Conservation (phyloP, 441 rosid species). For the Cnidoscolus chayamansa region DNA sequence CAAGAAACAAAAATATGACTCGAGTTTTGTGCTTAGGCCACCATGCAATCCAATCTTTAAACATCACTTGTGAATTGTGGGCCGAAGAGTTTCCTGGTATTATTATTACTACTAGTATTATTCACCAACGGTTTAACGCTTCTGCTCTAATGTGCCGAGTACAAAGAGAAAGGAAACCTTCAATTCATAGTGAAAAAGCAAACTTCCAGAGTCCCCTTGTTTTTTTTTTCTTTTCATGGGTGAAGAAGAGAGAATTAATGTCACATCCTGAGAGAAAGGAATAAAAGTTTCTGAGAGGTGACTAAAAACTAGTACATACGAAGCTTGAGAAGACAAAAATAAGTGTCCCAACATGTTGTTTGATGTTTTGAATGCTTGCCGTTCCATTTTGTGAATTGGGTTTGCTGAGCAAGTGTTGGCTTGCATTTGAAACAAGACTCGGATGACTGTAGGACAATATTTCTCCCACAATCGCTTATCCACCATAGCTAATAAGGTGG, state of each 20-base stretch:
- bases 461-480: slow-evolving; percentile 21
- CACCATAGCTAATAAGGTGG: slow-evolving; percentile 18
- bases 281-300: slow-evolving; percentile 22
- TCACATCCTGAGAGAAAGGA: slow-evolving; percentile 33
- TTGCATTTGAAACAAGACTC: slow-evolving; percentile 24
- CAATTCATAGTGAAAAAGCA: slow-evolving; percentile 10
- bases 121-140: no score
- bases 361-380: slow-evolving; percentile 32
- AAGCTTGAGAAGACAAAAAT: slow-evolving; percentile 23
- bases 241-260: slow-evolving; percentile 25
- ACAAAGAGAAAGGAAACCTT: neutral
- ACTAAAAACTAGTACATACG: slow-evolving; percentile 18
- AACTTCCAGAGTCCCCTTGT: slow-evolving; percentile 16
- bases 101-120: neutral
- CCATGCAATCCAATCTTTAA: neutral
- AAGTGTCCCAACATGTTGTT: slow-evolving; percentile 34
- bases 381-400: slow-evolving; percentile 36
- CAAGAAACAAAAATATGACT: neutral
- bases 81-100: neutral
- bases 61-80: slow-evolving; percentile 17
- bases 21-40: neutral
- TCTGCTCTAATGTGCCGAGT: no score
- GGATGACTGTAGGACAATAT: slow-evolving; percentile 17
- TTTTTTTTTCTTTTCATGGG: neutral
- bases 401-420: slow-evolving; percentile 21